Conservation (phyloP, 306 rosid species). For the Lathyrus oleraceus region DNA sequence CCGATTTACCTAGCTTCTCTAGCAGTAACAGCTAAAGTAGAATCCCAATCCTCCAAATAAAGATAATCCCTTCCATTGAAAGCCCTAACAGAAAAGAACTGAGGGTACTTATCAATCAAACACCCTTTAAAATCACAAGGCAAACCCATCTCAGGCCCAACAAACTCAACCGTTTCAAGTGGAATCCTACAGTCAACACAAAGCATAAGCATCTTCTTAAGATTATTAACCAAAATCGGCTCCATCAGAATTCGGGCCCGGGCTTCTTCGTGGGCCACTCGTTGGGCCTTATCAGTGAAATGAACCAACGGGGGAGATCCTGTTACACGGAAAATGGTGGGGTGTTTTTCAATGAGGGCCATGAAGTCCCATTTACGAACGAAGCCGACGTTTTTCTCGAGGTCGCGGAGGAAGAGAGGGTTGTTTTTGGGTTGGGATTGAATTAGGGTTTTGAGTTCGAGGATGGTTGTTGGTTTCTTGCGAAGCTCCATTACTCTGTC, state of each 20-base stretch:
- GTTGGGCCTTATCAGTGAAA: constrained; percentile 56
- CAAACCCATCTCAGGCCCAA: constrained; percentile 66
- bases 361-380: constrained; percentile 90
- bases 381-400: constrained; percentile 84
- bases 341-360: constrained; percentile 67
- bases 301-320: constrained; percentile 56
- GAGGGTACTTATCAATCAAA: constrained; percentile 60
- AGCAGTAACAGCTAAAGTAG: constrained; percentile 59
- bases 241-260: constrained; percentile 57
- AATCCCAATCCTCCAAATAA: constrained; percentile 82
- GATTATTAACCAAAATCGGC: constrained; percentile 63
- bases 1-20: constrained; percentile 47
- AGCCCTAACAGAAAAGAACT: constrained; percentile 55
- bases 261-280: constrained; percentile 56
- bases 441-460: constrained; percentile 64
- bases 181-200: constrained; percentile 69
- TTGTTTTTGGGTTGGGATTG: constrained; percentile 49
- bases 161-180: constrained; percentile 53
- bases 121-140: constrained; percentile 44
- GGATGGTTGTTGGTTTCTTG: constrained; percentile 69
- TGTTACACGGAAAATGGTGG: constrained; percentile 63
- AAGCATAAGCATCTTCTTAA: constrained; percentile 74
- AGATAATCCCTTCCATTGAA: constrained; percentile 54
- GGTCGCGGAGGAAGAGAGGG: constrained; percentile 55
- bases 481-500: constrained; percentile 78